Base-by-base conservation (phyloP, 441 rosid genomes). In the Populus hybrid region DNA sequence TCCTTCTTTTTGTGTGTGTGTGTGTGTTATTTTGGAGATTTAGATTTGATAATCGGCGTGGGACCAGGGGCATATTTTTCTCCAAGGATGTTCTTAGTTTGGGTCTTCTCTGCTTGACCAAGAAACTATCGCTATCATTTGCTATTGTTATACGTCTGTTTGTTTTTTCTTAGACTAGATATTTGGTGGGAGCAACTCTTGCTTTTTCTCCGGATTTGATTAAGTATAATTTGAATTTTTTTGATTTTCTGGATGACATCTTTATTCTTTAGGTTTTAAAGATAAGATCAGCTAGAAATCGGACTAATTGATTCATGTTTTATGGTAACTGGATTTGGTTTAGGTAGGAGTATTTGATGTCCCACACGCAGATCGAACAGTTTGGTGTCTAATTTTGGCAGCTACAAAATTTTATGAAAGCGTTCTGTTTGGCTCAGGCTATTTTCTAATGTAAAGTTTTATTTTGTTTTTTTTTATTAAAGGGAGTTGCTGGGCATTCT, bases 401-500 rank as follows among this genome's bases (percentile, higher is more conserved):
- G 50, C 50, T 42, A 29, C 31, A 29, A 12, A 53, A 53, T 53
- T 53, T 53, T 18, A 16, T 53, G 61, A 6, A 53, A 53, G 21
- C 61, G 1, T 18, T 53, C 61, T 18, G 68, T 56, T 29, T 29
- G 24, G 68, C 31, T 31, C 12, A 26, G 31, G 68, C 33, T 9
- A 28, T 1, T 23, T 23, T 64, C 31, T 24, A 64, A 64, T 64
- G n/a, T 53, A 3, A 12, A 64, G 31, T 64, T 64, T 29, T 29
- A 29, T 23, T 64, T 9, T 64, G 24, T 64, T 24, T 11, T 64
- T 64, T 64, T 28, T n/a, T n/a, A 24, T 68, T 82, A 64, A 65
- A 95, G 99, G 99, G 94, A 91, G 98, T 79, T 93, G 97, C 88
- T 95, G 98, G 99, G 96, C 98, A 4, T 93, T 93, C 77, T 91